Evolutionary conservation across 345 rosid species (phyloP), one percentile per base, ranked within the genome.

Genomic region (Anacardium occidentale): DNA sequence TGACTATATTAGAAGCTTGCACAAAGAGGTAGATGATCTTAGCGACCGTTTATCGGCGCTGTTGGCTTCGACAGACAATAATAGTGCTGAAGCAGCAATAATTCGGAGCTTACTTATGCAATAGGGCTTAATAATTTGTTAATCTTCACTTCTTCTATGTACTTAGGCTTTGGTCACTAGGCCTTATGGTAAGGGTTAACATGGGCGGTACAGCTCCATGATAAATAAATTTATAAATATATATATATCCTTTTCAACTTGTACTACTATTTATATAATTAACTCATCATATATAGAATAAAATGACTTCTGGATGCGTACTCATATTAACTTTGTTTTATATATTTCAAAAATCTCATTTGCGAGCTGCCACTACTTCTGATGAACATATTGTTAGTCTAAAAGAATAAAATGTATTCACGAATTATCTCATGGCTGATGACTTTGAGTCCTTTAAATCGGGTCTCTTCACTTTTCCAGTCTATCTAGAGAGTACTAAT

Each of bases 71-170:
- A 81, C 82, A 18, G 97, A 91, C 62, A 60, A 81, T 55, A 77
- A 84, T 72, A 87, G 89, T 42, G 88, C 88, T 37, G 92, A 94
- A 60, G 97, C 97, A 21, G 92, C 90, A 74, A 86, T 94, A 45
- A 87, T 94, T 77, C 87, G 98, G 88, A 90, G 92, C 77, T 84
- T 94, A 82, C 86, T 91, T 69, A 76, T 72, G 88, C 79, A 84
- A 72, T 78, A 76, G 14, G 4, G 5, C 9, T 5, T 5, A 7
- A 20, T 18, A 10, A 10, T 15, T 22, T 25, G 14, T 5, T 48
- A 14, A 29, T 50, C 50, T 62, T 55, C 10, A 5, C 13, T 21
- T 68, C 32, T 29, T 29, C 9, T 53, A 34, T 50, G 21, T 64
- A 45, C 64, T 62, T 73, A 64, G 79, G 79, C 67, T 63, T 79